Conservation (phyloP, 306 rosid species). For the Quercus cerris region DNA sequence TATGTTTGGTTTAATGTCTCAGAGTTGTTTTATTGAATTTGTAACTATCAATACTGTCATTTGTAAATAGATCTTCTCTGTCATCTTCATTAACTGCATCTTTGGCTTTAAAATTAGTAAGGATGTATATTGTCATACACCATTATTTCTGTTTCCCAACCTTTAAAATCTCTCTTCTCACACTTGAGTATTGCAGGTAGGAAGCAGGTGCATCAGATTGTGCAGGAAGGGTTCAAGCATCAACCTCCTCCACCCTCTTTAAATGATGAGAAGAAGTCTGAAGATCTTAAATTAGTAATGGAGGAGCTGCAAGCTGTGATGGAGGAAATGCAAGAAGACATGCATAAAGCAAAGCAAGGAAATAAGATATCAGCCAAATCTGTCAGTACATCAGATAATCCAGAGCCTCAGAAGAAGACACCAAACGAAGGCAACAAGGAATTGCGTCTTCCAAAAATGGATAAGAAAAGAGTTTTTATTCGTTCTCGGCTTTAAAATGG, state of each 20-base stretch:
- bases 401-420: constrained; percentile 35
- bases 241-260: constrained; percentile 27
- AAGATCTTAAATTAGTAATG: constrained; percentile 40
- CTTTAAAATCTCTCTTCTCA: background rate
- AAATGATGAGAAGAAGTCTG: constrained; percentile 32
- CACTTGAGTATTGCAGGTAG: constrained; percentile 43
- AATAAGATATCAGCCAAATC: constrained; percentile 32
- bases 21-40: background rate
- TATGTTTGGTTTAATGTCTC: background rate
- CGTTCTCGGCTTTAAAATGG: constrained; percentile 60
- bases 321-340: constrained; percentile 36
- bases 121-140: too few species aligned
- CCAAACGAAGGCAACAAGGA: constrained; percentile 36
- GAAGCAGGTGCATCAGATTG: constrained; percentile 37
- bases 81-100: background rate
- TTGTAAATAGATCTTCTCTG: background rate
- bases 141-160: background rate
- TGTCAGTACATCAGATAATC: constrained; percentile 32
- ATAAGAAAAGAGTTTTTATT: constrained; percentile 57
- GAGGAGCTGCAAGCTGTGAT: constrained; percentile 19
- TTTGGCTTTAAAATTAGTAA: too few species aligned
- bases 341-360: constrained; percentile 33
- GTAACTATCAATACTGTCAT: background rate
- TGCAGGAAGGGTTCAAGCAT: constrained; percentile 39
- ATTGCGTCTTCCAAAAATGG: constrained; percentile 28